A percentile compares a stretch with the other conserved stretches of the same genome.
These are phyloP conservation scores for Ambrosia artemisiifolia DNA, from an alignment of 129 eudicot species.

Conservation along the genomic window DNA sequence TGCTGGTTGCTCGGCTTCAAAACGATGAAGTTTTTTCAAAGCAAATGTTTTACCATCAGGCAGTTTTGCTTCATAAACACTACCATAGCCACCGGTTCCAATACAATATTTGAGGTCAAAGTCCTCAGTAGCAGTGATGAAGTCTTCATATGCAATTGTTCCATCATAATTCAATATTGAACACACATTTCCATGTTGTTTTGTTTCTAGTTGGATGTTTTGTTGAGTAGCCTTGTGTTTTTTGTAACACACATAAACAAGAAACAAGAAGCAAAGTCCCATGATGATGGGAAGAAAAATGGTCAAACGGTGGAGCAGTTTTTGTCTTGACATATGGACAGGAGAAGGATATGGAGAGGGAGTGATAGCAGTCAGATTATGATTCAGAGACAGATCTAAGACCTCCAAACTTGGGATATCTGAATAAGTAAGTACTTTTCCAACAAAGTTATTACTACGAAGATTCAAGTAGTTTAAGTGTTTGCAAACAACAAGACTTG, in stretches of 20 bases:
- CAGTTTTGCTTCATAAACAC: too few species aligned
- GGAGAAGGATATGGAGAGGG: too few species aligned
- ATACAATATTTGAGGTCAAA: constrained; percentile 22
- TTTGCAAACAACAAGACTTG: background rate
- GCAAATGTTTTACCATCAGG: too few species aligned
- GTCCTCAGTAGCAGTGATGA: constrained; percentile 33
- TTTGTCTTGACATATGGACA: background rate
- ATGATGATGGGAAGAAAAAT: too few species aligned
- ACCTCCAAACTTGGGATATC: background rate
- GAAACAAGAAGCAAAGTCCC: too few species aligned
- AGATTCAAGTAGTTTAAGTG: background rate
- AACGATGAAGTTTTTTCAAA: too few species aligned
- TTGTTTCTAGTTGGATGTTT: background rate
- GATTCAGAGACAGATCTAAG: background rate
- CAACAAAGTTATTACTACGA: background rate
- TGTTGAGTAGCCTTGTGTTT: background rate
- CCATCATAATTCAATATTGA: constrained; percentile 25
- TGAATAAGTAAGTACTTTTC: background rate
- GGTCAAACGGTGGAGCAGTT: background rate
- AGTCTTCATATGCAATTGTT: constrained; percentile 31
- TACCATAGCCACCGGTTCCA: too few species aligned
- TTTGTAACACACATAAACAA: background rate
- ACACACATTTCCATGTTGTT: constrained; percentile 23
- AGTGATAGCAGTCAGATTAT: background rate
- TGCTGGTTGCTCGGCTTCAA: too few species aligned